A percentile compares a stretch with the other conserved stretches of the same genome.
phyloP scores from a whole-genome alignment of 2,329 filamentous ascomycete species.

The Diaporthe vaccinii region DNA sequence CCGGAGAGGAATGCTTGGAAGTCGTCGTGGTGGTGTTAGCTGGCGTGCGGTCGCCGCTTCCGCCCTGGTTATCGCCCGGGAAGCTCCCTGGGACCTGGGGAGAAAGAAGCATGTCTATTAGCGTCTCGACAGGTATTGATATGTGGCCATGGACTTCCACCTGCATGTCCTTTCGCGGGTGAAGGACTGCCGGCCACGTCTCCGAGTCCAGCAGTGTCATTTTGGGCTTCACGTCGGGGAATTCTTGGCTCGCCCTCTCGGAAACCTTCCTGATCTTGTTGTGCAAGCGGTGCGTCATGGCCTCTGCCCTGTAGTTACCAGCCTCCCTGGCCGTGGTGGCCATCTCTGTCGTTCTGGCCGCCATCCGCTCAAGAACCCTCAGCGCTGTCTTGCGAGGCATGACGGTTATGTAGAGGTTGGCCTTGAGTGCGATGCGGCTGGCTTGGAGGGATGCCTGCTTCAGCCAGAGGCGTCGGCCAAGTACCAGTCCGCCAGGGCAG shows the following conservation, averaged over 20 bases:
- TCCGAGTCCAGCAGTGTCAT: slow-evolving; percentile 23
- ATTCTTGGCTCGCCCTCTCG: slow-evolving; percentile 1
- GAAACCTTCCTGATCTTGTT: slow-evolving; percentile 19
- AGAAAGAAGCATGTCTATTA: not conserved
- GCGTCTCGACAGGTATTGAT: slow-evolving; percentile 1
- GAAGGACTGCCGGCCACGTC: slow-evolving; percentile 12
- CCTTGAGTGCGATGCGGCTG: slow-evolving; percentile 8
- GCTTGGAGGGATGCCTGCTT: not conserved
- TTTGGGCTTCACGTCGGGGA: not conserved
- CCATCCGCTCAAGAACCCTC: not conserved
- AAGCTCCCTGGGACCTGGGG: not conserved
- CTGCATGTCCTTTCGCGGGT: slow-evolving; percentile 6
- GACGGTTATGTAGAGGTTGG: not conserved
- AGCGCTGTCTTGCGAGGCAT: not conserved
- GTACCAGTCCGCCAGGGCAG: not conserved
- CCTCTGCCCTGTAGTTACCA: not conserved
- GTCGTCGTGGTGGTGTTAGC: no score
- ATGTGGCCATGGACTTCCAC: slow-evolving; percentile 2
- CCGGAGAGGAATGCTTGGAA: not conserved
- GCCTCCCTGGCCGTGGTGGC: not conserved
- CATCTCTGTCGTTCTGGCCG: not conserved
- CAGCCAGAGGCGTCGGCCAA: not conserved
- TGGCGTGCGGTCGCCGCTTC: no score
- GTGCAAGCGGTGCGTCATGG: not conserved
- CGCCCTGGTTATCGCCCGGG: no score